phyloP scores from a whole-genome alignment of 805 yeast genomes.

The Lipomyces kockii region DNA sequence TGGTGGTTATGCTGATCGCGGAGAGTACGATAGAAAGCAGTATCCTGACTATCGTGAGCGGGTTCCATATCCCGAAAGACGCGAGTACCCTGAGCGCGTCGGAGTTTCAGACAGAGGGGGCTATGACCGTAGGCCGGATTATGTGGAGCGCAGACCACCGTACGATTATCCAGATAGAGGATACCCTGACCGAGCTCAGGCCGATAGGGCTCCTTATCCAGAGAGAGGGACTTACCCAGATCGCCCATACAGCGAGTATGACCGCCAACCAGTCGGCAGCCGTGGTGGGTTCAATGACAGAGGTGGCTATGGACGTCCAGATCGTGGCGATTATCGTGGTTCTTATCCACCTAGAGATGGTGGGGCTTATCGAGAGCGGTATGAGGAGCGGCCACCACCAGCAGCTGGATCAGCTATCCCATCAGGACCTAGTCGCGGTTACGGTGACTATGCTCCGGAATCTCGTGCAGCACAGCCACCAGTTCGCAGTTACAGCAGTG shows the following conservation, averaged over 20 bases:
- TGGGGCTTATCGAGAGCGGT: neutral
- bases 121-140: neutral
- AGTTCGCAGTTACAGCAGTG: slow-evolving; percentile 3
- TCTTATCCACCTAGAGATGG: slow-evolving; percentile 3
- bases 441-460: slow-evolving; percentile 9
- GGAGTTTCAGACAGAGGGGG: neutral
- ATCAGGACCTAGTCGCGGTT: slow-evolving; percentile 15
- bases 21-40: slow-evolving; percentile 8
- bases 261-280: slow-evolving; percentile 2
- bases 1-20: slow-evolving; percentile 12
- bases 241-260: neutral
- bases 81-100: slow-evolving; percentile 13
- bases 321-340: slow-evolving; percentile 6
- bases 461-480: slow-evolving; percentile 11
- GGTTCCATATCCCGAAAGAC: slow-evolving; percentile 5
- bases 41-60: slow-evolving; percentile 12
- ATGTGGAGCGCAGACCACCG: neutral
- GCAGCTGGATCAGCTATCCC: slow-evolving; percentile 1
- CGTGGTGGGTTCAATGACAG: slow-evolving; percentile 8
- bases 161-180: neutral
- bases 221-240: neutral
- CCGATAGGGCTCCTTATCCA: slow-evolving; percentile 1
- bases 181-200: neutral
- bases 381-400: neutral
- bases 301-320: slow-evolving; percentile 6